Evolutionary conservation across 208 protist genomes (phyloP).

Genomic region (Herpetomonas tarakana): DNA sequence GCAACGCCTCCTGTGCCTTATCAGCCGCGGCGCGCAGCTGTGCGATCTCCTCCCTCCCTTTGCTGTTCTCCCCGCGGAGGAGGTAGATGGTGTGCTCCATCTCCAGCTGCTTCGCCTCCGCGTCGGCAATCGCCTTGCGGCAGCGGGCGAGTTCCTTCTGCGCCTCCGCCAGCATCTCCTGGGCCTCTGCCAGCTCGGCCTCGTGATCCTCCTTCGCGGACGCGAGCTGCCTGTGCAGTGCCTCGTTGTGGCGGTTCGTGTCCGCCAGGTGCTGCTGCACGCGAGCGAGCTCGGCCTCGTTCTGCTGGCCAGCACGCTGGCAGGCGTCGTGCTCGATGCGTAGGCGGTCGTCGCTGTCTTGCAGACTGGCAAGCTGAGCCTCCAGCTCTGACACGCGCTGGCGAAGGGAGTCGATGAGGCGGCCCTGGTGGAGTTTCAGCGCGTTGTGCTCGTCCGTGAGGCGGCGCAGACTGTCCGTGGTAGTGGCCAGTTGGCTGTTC

Average conservation of each 20-base stretch:
- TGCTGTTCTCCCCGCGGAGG: slow-evolving; percentile 29
- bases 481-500: slow-evolving; percentile 7
- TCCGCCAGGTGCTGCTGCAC: slow-evolving; percentile 33
- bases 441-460: slow-evolving; percentile 11
- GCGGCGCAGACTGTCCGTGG: slow-evolving; percentile 17
- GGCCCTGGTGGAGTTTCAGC: slow-evolving; percentile 12
- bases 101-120: slow-evolving; percentile 39
- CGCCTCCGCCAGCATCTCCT: slow-evolving; percentile 28
- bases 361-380: slow-evolving; percentile 26
- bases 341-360: slow-evolving; percentile 20
- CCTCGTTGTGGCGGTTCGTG: slow-evolving; percentile 52
- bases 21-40: slow-evolving; percentile 21
- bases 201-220: slow-evolving; percentile 24
- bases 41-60: slow-evolving; percentile 13
- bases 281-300: slow-evolving; percentile 12
- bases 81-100: slow-evolving; percentile 17
- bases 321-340: slow-evolving; percentile 23
- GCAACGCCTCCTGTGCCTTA: slow-evolving; percentile 21
- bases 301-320: slow-evolving; percentile 17
- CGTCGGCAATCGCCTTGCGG: slow-evolving; percentile 41
- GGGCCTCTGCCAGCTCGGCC: slow-evolving; percentile 26
- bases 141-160: slow-evolving; percentile 49
- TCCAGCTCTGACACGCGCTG: slow-evolving; percentile 32
- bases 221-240: slow-evolving; percentile 43
- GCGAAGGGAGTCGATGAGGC: slow-evolving; percentile 23